phyloP scores from a whole-genome alignment of 192 early-diverging fungal genomes.

The Spinellus fusiger region DNA sequence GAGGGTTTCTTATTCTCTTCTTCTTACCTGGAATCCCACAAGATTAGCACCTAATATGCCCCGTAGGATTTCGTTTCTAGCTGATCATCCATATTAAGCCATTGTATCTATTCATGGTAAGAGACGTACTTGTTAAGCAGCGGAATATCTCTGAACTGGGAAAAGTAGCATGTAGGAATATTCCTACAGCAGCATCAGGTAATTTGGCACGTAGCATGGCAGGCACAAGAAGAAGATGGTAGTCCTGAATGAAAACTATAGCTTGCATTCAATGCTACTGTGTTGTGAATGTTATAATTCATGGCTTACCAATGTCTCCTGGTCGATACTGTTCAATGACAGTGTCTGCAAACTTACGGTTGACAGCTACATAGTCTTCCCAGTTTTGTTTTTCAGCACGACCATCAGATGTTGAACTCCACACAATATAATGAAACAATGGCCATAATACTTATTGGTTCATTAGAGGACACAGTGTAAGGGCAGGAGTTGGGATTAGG shows the following conservation, averaged over 20 bases:
- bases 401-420: conserved; percentile 67
- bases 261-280: background rate
- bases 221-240: conserved; percentile 93
- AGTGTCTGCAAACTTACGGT: conserved; percentile 71
- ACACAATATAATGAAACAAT: conserved; percentile 90
- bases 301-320: conserved; percentile 68
- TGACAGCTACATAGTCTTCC: conserved; percentile 78
- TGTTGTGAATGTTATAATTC: conserved; percentile 33
- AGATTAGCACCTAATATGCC: conserved; percentile 89
- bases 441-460: conserved; percentile 93
- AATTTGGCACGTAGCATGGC: conserved; percentile 77
- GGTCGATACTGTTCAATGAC: conserved; percentile 65
- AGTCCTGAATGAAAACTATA: conserved; percentile 96
- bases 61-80: conserved; percentile 74
- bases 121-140: conserved; percentile 64
- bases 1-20: background rate
- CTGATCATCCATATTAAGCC: conserved; percentile 16
- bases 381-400: conserved; percentile 64
- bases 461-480: conserved; percentile 45
- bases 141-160: conserved; percentile 96
- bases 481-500: background rate
- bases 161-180: conserved; percentile 96
- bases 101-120: background rate
- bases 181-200: conserved; percentile 84
- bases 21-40: conserved; percentile 82